Evolutionary conservation across 1,139 yeast species (phyloP).

Genomic region (Kazachstania sp.): DNA sequence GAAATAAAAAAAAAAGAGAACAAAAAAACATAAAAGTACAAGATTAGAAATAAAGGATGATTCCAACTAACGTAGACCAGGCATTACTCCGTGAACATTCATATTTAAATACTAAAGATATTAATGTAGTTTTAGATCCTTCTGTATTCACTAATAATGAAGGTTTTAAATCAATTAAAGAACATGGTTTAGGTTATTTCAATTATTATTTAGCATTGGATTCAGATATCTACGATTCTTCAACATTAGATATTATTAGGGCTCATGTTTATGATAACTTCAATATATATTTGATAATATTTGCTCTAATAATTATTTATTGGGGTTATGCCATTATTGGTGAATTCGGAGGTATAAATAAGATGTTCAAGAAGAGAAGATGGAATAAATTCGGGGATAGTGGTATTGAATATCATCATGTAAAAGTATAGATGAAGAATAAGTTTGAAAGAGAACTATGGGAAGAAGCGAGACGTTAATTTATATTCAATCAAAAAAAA

Average conservation of each 20-base stretch:
- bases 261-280: conserved; percentile 22
- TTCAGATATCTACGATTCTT: conserved; percentile 17
- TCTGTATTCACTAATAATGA: conserved; percentile 23
- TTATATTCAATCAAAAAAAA: neutral
- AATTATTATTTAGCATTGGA: conserved; percentile 24
- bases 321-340: conserved; percentile 26
- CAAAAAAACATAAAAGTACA: neutral
- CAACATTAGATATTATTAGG: conserved; percentile 13
- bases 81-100: conserved; percentile 32
- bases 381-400: conserved; percentile 1
- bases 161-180: conserved; percentile 25
- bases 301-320: conserved; percentile 10
- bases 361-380: conserved; percentile 2
- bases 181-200: conserved; percentile 31
- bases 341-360: conserved; percentile 43
- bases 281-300: conserved; percentile 13
- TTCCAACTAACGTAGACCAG: conserved; percentile 32
- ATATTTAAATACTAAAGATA: conserved; percentile 27
- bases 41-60: conserved; percentile 17
- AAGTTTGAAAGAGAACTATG: neutral
- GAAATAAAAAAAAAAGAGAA: neutral
- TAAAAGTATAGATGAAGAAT: conserved; percentile 2
- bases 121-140: conserved; percentile 23
- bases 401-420: conserved; percentile 9
- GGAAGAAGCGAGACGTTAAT: neutral